A percentile compares a stretch with the other conserved stretches of the same genome.
phyloP scores from a whole-genome alignment of 1,284 basidiomycete genomes.

The Leccinum fuscescens region DNA sequence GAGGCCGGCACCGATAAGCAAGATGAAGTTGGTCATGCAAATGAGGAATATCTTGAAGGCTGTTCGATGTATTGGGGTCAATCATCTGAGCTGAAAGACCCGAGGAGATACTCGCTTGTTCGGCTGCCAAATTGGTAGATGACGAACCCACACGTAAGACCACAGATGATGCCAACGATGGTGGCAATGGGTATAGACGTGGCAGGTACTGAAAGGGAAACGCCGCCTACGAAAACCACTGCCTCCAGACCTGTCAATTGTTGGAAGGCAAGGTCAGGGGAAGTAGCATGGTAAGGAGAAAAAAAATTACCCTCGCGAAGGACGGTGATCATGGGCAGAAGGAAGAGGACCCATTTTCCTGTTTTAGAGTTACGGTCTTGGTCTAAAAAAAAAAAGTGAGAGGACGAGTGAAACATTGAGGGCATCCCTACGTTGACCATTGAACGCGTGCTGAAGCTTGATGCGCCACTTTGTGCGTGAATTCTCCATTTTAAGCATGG shows the following conservation, averaged over 20 bases:
- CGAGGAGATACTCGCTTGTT: slow-evolving; percentile 48
- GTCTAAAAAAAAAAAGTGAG: slow-evolving; percentile 17
- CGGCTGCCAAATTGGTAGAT: slow-evolving; percentile 78
- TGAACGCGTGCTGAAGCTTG: slow-evolving; percentile 81
- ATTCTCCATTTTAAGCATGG: slow-evolving; percentile 72
- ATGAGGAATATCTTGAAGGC: slow-evolving; percentile 81
- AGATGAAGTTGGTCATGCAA: slow-evolving; percentile 84
- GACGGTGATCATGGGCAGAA: slow-evolving; percentile 87
- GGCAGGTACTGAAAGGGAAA: slow-evolving; percentile 79
- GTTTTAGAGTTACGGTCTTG: slow-evolving; percentile 46
- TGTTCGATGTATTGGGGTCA: slow-evolving; percentile 24
- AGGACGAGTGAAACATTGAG: neutral
- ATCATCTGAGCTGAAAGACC: neutral
- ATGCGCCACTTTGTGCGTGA: slow-evolving; percentile 89
- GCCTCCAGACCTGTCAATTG: slow-evolving; percentile 71
- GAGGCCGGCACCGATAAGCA: slow-evolving; percentile 90
- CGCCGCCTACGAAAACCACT: slow-evolving; percentile 91
- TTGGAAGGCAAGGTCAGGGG: neutral
- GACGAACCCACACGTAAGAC: slow-evolving; percentile 64
- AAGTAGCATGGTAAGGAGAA: neutral
- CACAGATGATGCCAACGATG: slow-evolving; percentile 78
- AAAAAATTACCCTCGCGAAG: slow-evolving; percentile 74
- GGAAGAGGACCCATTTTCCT: slow-evolving; percentile 83
- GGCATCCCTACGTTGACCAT: slow-evolving; percentile 45
- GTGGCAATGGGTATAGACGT: slow-evolving; percentile 86